Evolutionary conservation across 768 basidiomycete species (phyloP).

Genomic region (Suillus fuscotomentosus): DNA sequence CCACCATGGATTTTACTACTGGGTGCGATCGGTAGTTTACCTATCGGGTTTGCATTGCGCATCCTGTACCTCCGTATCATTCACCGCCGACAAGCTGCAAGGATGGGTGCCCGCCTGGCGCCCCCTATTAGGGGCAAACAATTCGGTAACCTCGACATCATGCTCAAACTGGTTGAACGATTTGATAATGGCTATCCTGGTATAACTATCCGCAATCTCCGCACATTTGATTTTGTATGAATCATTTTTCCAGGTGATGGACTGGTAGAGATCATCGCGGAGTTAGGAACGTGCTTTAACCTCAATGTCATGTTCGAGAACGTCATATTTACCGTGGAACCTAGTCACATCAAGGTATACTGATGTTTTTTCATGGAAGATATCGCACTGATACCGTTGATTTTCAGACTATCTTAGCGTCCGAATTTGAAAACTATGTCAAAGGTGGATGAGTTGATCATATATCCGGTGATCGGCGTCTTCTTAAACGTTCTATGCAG

Average conservation of each 20-base stretch:
- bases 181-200: slow-evolving; percentile 50
- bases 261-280: slow-evolving; percentile 31
- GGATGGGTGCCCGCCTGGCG: slow-evolving; percentile 45
- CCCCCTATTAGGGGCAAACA: slow-evolving; percentile 36
- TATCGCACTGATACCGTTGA: not conserved
- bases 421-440: slow-evolving; percentile 57
- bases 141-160: slow-evolving; percentile 46
- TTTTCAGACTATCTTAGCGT: slow-evolving; percentile 43
- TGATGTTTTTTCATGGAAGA: not conserved
- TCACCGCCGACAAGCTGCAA: slow-evolving; percentile 37
- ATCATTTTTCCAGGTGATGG: slow-evolving; percentile 39
- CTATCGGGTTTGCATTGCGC: slow-evolving; percentile 29
- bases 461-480: not conserved
- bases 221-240: not conserved
- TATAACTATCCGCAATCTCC: slow-evolving; percentile 19
- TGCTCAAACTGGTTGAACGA: slow-evolving; percentile 33
- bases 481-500: slow-evolving; percentile 1
- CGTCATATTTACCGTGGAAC: slow-evolving; percentile 46
- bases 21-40: slow-evolving; percentile 32
- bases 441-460: slow-evolving; percentile 40
- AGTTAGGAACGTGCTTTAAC: slow-evolving; percentile 44
- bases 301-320: slow-evolving; percentile 45
- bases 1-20: slow-evolving; percentile 39
- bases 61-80: slow-evolving; percentile 28
- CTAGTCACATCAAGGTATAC: slow-evolving; percentile 51